Conservation (phyloP, 2,329 filamentous ascomycete genomes). For the Aspergillus awamori region DNA sequence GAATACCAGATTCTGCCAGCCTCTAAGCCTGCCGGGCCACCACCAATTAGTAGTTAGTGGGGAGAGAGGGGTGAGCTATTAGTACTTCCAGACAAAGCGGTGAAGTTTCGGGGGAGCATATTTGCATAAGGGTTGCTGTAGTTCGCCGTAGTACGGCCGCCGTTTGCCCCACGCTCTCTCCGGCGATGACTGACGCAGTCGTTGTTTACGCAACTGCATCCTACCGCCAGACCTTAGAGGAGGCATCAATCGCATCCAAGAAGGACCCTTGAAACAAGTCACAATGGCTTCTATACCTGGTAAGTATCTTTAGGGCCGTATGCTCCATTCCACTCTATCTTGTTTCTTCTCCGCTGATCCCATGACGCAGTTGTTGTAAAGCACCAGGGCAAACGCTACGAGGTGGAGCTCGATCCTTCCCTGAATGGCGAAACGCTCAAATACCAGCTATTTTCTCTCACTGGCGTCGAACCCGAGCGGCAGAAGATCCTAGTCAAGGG, state of each 20-base stretch:
- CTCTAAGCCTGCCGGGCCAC: too few relatives aligned
- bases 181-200: constrained; percentile 17
- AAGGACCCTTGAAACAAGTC: constrained; percentile 11
- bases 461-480: constrained; percentile 90
- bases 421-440: constrained; percentile 93
- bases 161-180: constrained; percentile 25
- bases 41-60: too few relatives aligned
- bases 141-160: not conserved
- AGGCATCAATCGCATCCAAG: constrained; percentile 7
- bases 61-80: too few relatives aligned
- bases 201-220: constrained; percentile 24
- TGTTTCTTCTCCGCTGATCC: constrained; percentile 23
- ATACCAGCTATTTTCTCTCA: constrained; percentile 91
- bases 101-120: not conserved
- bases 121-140: not conserved
- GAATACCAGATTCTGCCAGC: too few relatives aligned
- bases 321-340: not conserved
- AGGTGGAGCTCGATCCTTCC: constrained; percentile 84
- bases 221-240: constrained; percentile 3
- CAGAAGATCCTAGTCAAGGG: constrained; percentile 97
- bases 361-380: constrained; percentile 75
- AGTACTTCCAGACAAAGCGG: not conserved
- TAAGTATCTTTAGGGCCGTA: constrained; percentile 36
- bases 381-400: constrained; percentile 92
- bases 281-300: constrained; percentile 61